Conservation (phyloP, 352 stramenopile genomes). For the Pythium graminicola region DNA sequence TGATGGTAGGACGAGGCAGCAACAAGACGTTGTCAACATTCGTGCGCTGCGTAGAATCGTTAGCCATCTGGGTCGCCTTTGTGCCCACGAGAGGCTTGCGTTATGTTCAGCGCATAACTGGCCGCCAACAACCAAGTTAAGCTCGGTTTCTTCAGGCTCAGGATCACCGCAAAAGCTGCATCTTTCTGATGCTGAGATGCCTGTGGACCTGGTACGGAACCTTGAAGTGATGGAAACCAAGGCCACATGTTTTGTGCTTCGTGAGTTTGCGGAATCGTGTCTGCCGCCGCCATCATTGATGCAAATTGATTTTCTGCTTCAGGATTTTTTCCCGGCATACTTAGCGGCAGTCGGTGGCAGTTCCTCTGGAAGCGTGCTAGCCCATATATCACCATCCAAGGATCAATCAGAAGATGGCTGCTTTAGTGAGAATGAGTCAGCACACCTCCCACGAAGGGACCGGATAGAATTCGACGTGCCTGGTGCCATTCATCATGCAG, state of each 20-base stretch:
- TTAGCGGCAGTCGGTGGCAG: no score
- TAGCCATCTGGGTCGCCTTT: neutral
- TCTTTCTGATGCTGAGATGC: conserved; percentile 7
- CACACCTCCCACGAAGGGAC: neutral
- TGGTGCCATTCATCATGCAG: conserved; percentile 22
- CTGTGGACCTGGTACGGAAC: conserved; percentile 18
- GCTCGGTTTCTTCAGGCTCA: neutral
- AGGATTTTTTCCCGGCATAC: no score
- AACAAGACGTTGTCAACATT: neutral
- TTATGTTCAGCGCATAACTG: conserved; percentile 16
- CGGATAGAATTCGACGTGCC: conserved; percentile 18
- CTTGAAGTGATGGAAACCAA: conserved; percentile 35
- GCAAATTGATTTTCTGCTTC: conserved; percentile 35
- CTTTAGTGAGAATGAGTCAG: neutral
- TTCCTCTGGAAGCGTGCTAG: no score
- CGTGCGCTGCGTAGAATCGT: neutral
- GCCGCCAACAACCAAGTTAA: neutral
- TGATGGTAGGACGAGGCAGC: neutral
- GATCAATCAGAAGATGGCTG: no score
- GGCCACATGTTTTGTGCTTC: conserved; percentile 33
- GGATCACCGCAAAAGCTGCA: neutral
- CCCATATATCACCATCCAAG: no score
- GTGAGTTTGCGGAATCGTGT: conserved; percentile 24
- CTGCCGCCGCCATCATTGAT: conserved; percentile 23
- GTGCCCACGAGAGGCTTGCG: conserved; percentile 3